phyloP scores from a whole-genome alignment of 148 eudicot genomes.

The Camellia japonica region DNA sequence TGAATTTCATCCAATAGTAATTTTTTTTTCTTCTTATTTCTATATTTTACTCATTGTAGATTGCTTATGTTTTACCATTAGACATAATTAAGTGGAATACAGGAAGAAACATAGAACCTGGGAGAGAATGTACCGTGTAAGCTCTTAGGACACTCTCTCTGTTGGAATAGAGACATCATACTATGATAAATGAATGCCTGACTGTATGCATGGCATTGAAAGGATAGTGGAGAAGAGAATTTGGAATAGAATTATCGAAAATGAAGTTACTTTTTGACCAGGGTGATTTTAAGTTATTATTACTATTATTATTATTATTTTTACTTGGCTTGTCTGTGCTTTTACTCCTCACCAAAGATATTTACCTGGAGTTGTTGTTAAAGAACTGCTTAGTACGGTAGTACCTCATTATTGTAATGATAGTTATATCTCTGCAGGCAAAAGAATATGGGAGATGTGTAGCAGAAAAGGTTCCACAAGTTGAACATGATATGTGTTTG shows the following conservation, averaged over 20 bases:
- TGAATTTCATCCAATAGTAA: no score
- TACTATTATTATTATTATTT: background rate
- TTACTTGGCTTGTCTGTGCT: background rate
- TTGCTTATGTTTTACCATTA: background rate
- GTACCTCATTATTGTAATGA: background rate
- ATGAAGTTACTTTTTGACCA: background rate
- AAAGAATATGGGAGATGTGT: constrained; percentile 88
- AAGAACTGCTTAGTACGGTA: background rate
- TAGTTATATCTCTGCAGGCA: constrained; percentile 51
- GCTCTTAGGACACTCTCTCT: background rate
- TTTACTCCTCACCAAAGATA: background rate
- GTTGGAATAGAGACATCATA: background rate
- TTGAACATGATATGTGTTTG: constrained; percentile 86
- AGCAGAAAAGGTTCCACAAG: constrained; percentile 81
- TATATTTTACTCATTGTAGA: background rate
- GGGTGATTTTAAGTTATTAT: background rate
- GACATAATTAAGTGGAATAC: background rate
- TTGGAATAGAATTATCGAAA: background rate
- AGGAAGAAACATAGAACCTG: background rate
- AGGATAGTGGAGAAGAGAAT: background rate
- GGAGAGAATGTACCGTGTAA: background rate
- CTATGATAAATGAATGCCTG: background rate
- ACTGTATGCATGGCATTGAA: background rate
- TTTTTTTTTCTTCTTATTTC: background rate
- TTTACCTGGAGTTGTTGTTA: background rate